Percentiles rank a stretch among this genome's conserved stretches.
Conservation (phyloP, 2,329 filamentous ascomycete genomes). For the Fusarium stilboides region DNA sequence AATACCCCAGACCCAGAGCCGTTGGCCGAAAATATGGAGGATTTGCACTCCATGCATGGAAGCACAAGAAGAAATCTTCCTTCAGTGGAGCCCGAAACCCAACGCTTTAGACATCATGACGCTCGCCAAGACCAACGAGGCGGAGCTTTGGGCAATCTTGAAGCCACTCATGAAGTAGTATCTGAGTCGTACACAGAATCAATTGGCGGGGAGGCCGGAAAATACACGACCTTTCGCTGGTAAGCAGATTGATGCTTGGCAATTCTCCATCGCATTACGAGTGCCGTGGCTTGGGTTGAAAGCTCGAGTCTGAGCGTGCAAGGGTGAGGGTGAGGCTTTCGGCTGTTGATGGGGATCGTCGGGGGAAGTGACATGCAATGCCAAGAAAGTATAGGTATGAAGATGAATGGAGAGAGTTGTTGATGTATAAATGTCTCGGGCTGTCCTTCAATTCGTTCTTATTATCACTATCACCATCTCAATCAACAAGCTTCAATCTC, state of each 20-base stretch:
- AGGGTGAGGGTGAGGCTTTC: constrained; percentile 22
- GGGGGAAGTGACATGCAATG: constrained; percentile 13
- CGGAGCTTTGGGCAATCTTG: constrained; percentile 1
- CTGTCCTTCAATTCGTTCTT: constrained; percentile 1
- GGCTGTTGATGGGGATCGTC: constrained; percentile 28
- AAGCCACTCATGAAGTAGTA: constrained; percentile 8
- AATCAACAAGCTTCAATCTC: background rate
- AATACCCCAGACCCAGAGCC: constrained; percentile 8
- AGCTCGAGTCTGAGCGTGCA: constrained; percentile 8
- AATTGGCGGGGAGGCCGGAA: constrained; percentile 5
- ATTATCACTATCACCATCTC: constrained; percentile 3
- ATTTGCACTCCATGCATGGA: constrained; percentile 21
- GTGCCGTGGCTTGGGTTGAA: constrained; percentile 32
- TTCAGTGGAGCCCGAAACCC: constrained; percentile 23
- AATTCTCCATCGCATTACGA: constrained; percentile 29
- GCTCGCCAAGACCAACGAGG: constrained; percentile 35
- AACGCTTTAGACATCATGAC: constrained; percentile 29
- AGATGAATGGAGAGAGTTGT: background rate
- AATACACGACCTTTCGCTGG: background rate
- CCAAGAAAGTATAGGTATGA: constrained; percentile 16
- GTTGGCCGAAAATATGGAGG: background rate
- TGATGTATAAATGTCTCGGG: constrained; percentile 27
- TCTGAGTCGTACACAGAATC: constrained; percentile 28
- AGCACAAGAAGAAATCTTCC: constrained; percentile 13
- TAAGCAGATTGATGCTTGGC: constrained; percentile 17